Percentiles rank a stretch among this genome's conserved stretches.
Conservation (phyloP, 768 basidiomycete species). For the Boletus fagicola region DNA sequence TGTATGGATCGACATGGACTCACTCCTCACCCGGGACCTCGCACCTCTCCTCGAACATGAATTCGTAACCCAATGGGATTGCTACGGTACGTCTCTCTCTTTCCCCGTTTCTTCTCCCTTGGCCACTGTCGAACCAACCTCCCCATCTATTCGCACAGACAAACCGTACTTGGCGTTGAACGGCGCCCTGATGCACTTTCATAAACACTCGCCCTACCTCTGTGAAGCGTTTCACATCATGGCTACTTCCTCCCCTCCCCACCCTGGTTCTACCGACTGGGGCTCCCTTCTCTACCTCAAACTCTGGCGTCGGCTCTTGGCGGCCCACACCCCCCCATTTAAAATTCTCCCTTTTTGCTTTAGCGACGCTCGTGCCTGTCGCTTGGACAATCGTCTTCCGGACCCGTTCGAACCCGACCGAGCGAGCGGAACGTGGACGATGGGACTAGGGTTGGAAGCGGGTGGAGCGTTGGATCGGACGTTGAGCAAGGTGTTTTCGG, state of each 20-base stretch:
- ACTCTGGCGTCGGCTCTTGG: constrained; percentile 82
- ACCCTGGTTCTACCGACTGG: constrained; percentile 86
- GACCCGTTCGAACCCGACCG: constrained; percentile 76
- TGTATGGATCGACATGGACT: constrained; percentile 98
- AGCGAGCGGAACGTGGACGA: constrained; percentile 61
- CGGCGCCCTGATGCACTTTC: constrained; percentile 94
- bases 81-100: constrained; percentile 66
- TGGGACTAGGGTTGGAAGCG: constrained; percentile 56
- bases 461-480: constrained; percentile 63
- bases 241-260: constrained; percentile 68
- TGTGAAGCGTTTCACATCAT: constrained; percentile 97
- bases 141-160: constrained; percentile 41
- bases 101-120: background rate
- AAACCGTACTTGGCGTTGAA: constrained; percentile 79
- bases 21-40: constrained; percentile 83
- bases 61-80: constrained; percentile 99
- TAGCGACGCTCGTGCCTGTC: constrained; percentile 85
- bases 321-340: constrained; percentile 74
- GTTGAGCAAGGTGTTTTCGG: constrained; percentile 72
- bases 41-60: constrained; percentile 88
- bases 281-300: constrained; percentile 89
- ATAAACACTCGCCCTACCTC: constrained; percentile 87
- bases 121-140: background rate
- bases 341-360: constrained; percentile 95
- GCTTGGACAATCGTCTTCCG: constrained; percentile 90